Base-by-base conservation (phyloP, 495 filamentous ascomycete genomes). In the Cetradonia linearis region DNA sequence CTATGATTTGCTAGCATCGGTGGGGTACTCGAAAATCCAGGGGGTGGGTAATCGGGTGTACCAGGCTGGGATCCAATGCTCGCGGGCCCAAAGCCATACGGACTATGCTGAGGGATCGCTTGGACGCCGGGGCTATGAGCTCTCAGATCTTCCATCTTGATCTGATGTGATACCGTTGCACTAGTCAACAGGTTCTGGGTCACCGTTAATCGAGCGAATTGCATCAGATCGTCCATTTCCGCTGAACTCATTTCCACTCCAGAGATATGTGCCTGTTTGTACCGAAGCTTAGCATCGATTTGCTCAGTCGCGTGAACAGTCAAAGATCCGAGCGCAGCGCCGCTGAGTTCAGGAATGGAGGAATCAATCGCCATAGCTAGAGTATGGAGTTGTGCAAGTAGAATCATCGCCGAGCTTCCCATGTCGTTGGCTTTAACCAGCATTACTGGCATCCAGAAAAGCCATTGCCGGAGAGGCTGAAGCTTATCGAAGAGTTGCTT, bases 321-420 rank as follows among this genome's bases (percentile, higher is more conserved):
- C 67, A 92, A 72, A 65, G 87, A 85, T 25, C 87, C 88, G 58
- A 94, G 85, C 66, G 90, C 96, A 42, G 89, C 85, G 25, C 89
- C 86, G 54, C 89, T 92, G 60, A 95, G 81, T 67, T 95, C 91
- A 10, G 91, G 90, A 70, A 92, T 95, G 49, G 96, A 81, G 34
- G 87, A 86, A 71, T 96, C 94, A 70, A 98, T 80, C 38, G 87
- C 81, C 58, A 96, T 74, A 13, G 88, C 91, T 34, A 88, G 81
- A 5, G 88, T 90, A 70, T 95, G 96, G 72, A 95, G 92, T 68
- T 97, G 87, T 10, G 91, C 86, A 40, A 98, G 82, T 36, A 95
- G 80, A 38, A 75, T 67, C 28, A 81, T 70, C 0, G 74, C 76
- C 18, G 61, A 69, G 20, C 70, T 64, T 56, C 77, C 74, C 10